Percentiles rank a stretch among this genome's conserved stretches.
Evolutionary conservation across 2,329 filamentous ascomycete genomes (phyloP).

Genomic region (Cytospora schulzeri): DNA sequence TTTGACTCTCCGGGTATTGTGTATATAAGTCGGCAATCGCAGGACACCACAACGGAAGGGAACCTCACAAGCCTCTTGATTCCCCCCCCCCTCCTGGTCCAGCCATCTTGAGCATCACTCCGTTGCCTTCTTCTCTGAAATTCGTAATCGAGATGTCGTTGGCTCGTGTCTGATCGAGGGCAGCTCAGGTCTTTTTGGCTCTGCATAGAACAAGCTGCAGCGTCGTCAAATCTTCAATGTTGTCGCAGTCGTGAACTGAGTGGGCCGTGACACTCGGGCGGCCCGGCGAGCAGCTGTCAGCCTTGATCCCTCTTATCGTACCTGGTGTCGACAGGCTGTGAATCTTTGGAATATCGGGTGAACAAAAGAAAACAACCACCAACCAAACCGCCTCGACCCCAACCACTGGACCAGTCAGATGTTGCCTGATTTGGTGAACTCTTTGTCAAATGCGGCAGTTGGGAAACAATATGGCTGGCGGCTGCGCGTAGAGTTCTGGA

Average conservation of each 20-base stretch:
- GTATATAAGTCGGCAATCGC: background rate
- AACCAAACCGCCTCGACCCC: background rate
- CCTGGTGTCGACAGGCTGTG: background rate
- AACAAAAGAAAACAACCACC: background rate
- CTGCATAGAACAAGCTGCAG: slow-evolving; percentile 1
- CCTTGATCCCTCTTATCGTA: background rate
- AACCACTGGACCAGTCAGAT: background rate
- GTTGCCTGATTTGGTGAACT: background rate
- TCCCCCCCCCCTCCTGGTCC: background rate
- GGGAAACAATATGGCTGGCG: slow-evolving; percentile 5
- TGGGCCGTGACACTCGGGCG: background rate
- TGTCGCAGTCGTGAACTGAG: background rate
- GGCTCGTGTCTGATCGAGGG: background rate
- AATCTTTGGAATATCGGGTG: background rate
- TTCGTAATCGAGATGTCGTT: background rate
- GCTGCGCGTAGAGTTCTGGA: slow-evolving; percentile 8
- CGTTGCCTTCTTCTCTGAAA: background rate
- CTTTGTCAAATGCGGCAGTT: slow-evolving; percentile 6
- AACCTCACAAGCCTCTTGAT: background rate
- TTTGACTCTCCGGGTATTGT: background rate
- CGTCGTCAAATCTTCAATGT: background rate
- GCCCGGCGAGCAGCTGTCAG: slow-evolving; percentile 14
- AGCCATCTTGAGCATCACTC: background rate
- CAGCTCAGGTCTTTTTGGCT: background rate
- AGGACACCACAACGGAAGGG: background rate